Evolutionary conservation across 768 basidiomycete genomes (phyloP).

Genomic region (Leucosporidium creatinivorum): DNA sequence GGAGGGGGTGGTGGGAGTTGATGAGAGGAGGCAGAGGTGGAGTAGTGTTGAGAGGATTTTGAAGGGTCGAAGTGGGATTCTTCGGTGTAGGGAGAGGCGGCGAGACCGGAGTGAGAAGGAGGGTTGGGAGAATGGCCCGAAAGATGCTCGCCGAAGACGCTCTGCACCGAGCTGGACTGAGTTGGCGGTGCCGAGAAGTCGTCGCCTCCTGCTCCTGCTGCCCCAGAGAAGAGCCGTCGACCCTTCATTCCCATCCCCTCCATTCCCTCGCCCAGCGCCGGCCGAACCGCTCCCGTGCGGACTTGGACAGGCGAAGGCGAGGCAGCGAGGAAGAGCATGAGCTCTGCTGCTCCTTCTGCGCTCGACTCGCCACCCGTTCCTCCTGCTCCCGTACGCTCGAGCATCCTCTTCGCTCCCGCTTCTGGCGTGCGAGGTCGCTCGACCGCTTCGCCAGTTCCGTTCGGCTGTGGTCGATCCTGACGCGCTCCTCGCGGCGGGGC

Average conservation of each 20-base stretch:
- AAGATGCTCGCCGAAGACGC: too few relatives aligned
- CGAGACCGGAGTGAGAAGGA: too few relatives aligned
- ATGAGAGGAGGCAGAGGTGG: too few relatives aligned
- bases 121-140: too few relatives aligned
- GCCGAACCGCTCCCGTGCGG: conserved; percentile 1
- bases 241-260: conserved; percentile 27
- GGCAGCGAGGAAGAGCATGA: conserved; percentile 36
- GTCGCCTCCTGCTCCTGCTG: background rate
- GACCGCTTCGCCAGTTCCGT: too few relatives aligned
- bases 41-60: too few relatives aligned
- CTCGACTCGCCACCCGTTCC: conserved; percentile 10
- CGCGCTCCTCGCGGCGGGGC: background rate
- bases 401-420: background rate
- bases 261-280: conserved; percentile 9
- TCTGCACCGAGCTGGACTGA: too few relatives aligned
- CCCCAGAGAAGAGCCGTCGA: conserved; percentile 26
- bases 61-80: too few relatives aligned
- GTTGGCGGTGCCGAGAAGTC: too few relatives aligned
- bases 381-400: background rate
- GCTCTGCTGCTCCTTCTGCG: conserved; percentile 34
- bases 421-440: conserved; percentile 19
- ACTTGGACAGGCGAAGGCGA: conserved; percentile 29
- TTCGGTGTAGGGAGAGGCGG: too few relatives aligned
- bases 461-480: too few relatives aligned
- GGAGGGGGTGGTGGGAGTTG: too few relatives aligned